phyloP scores from a whole-genome alignment of 106 monocot genomes.

The Amphibolis antarctica region DNA sequence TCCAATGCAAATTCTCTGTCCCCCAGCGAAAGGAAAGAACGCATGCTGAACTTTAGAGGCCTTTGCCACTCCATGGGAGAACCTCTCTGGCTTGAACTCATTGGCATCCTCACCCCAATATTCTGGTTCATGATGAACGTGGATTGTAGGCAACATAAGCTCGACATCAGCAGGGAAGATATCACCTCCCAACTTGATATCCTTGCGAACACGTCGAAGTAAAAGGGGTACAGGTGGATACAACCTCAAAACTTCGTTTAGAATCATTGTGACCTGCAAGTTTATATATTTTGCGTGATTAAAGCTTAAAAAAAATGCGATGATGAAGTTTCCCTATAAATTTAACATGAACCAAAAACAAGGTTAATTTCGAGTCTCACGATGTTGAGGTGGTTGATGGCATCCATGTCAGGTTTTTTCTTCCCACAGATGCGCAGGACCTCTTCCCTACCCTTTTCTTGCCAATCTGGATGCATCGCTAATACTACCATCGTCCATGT shows the following conservation, averaged over 20 bases:
- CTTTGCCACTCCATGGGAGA: too few relatives aligned
- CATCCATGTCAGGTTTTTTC: constrained; percentile 22
- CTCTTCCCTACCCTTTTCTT: constrained; percentile 56
- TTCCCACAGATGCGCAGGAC: constrained; percentile 39
- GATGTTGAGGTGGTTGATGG: constrained; percentile 29
- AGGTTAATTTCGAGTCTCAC: too few relatives aligned
- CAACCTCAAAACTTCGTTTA: too few relatives aligned
- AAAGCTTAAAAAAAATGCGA: not conserved
- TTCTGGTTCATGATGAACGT: constrained; percentile 26
- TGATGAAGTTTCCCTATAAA: too few relatives aligned
- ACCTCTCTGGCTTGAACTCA: constrained; percentile 43
- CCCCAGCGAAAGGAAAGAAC: constrained; percentile 47
- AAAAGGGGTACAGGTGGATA: not conserved
- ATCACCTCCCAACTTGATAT: constrained; percentile 7
- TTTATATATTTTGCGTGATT: constrained; percentile 14
- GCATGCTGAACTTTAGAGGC: constrained; percentile 18
- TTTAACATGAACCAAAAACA: too few relatives aligned
- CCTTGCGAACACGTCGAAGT: not conserved
- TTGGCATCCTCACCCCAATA: too few relatives aligned
- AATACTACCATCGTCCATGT: constrained; percentile 56
- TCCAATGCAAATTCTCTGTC: constrained; percentile 46
- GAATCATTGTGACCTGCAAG: too few relatives aligned
- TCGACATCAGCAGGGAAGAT: too few relatives aligned
- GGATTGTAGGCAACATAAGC: constrained; percentile 13
- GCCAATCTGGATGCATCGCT: constrained; percentile 52